These are phyloP conservation scores for Pulveroboletus frians DNA, from an alignment of 768 basidiomycete species.

Conservation along the genomic window DNA sequence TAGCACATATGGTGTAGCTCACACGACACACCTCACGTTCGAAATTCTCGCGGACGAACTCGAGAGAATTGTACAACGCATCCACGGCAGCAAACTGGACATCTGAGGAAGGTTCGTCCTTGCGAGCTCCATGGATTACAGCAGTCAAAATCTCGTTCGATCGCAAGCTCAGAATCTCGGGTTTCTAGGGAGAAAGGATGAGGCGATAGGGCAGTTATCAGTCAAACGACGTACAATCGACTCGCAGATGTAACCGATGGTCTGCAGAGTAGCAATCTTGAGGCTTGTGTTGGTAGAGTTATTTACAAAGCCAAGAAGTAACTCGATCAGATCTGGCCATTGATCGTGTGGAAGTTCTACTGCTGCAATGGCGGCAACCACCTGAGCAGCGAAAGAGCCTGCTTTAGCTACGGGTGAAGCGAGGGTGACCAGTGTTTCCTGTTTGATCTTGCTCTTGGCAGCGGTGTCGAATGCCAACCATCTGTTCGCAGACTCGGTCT, in stretches of 20 bases:
- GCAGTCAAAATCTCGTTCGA: slow-evolving; percentile 98
- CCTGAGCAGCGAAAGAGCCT: slow-evolving; percentile 86
- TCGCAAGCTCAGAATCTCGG: slow-evolving; percentile 80
- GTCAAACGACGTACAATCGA: slow-evolving; percentile 64
- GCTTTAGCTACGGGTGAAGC: slow-evolving; percentile 67
- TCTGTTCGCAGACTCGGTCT: slow-evolving; percentile 67
- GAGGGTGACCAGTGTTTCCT: slow-evolving; percentile 77
- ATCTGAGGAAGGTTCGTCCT: slow-evolving; percentile 86
- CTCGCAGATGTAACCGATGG: slow-evolving; percentile 98
- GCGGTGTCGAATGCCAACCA: slow-evolving; percentile 76
- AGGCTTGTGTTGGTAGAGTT: slow-evolving; percentile 65
- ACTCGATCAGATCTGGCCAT: slow-evolving; percentile 88
- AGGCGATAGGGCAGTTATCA: slow-evolving; percentile 6
- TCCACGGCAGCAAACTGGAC: slow-evolving; percentile 92
- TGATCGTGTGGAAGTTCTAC: slow-evolving; percentile 85
- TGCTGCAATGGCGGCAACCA: slow-evolving; percentile 89
- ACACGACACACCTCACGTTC: slow-evolving; percentile 77
- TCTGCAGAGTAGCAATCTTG: slow-evolving; percentile 83
- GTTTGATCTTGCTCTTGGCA: slow-evolving; percentile 79
- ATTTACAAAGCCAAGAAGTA: slow-evolving; percentile 83
- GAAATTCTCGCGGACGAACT: slow-evolving; percentile 97
- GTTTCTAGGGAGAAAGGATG: slow-evolving; percentile 56
- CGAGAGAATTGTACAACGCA: slow-evolving; percentile 90
- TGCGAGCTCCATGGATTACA: slow-evolving; percentile 95
- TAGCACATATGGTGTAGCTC: not conserved